Percentiles rank a stretch among this genome's conserved stretches.
phyloP scores from a whole-genome alignment of 2,329 filamentous ascomycete species.

The Aspergillus ochraceus region DNA sequence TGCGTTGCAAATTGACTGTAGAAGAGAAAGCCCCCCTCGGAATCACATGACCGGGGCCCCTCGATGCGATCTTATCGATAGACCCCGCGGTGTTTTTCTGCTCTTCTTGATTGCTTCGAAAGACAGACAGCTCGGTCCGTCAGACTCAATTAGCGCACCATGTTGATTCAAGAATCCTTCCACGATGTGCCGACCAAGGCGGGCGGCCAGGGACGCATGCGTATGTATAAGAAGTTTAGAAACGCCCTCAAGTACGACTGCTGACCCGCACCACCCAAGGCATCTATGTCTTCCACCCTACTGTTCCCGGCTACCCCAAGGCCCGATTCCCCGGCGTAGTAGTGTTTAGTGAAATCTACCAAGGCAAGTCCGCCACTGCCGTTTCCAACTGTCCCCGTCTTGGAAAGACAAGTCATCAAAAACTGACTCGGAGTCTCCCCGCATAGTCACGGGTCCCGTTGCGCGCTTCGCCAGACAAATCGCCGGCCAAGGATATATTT shows the following conservation, averaged over 20 bases:
- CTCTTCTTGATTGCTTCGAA: neutral
- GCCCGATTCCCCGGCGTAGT: slow-evolving; percentile 87
- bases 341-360: slow-evolving; percentile 92
- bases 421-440: neutral
- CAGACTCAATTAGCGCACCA: slow-evolving; percentile 12
- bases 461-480: slow-evolving; percentile 88
- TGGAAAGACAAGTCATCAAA: neutral
- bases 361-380: slow-evolving; percentile 60
- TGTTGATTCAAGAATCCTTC: slow-evolving; percentile 38
- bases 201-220: slow-evolving; percentile 40
- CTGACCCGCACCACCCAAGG: slow-evolving; percentile 51
- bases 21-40: neutral
- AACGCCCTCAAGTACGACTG: neutral
- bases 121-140: neutral
- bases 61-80: slow-evolving; percentile 21
- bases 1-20: neutral
- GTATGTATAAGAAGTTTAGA: slow-evolving; percentile 22
- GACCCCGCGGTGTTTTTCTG: slow-evolving; percentile 2
- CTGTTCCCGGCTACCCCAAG: slow-evolving; percentile 79
- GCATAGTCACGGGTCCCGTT: slow-evolving; percentile 81
- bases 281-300: slow-evolving; percentile 85
- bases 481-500: slow-evolving; percentile 88
- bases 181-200: slow-evolving; percentile 40
- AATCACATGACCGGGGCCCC: slow-evolving; percentile 25
- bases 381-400: neutral